phyloP scores from a whole-genome alignment of 176 grass and related monocot species.

The Sorghum bicolor region DNA sequence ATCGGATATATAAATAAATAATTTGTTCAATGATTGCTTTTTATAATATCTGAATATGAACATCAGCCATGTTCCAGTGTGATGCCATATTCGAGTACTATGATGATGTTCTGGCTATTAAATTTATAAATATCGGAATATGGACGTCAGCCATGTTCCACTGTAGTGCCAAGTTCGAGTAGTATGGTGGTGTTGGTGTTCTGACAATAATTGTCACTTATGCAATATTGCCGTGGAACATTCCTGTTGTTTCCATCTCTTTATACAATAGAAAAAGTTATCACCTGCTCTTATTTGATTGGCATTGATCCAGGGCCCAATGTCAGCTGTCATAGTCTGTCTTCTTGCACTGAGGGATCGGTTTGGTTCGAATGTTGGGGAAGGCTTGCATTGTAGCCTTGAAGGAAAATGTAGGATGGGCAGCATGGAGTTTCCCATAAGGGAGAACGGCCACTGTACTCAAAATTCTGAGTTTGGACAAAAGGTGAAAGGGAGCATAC shows the following conservation, averaged over 20 bases:
- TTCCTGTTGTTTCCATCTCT: constrained; percentile 2
- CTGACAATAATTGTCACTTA: background rate
- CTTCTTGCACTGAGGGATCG: constrained; percentile 52
- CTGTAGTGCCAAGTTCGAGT: background rate
- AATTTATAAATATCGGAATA: background rate
- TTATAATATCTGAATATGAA: background rate
- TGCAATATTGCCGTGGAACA: background rate
- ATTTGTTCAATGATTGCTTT: background rate
- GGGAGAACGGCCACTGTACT: constrained; percentile 11
- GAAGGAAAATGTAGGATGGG: constrained; percentile 24
- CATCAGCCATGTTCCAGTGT: background rate
- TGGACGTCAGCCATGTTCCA: constrained; percentile 1
- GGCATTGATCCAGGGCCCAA: constrained; percentile 40
- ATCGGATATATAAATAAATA: too few species aligned
- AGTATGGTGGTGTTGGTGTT: background rate
- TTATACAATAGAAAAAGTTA: constrained; percentile 10
- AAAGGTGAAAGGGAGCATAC: constrained; percentile 10
- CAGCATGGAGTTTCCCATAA: constrained; percentile 21
- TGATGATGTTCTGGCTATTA: background rate
- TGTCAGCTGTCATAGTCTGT: constrained; percentile 48
- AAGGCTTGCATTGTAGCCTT: constrained; percentile 15
- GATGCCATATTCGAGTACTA: background rate
- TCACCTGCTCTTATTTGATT: constrained; percentile 12
- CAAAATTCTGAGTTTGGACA: constrained; percentile 15
- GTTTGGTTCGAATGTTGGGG: constrained; percentile 24